Evolutionary conservation across 306 rosid species (phyloP).

Genomic region (Herpetospermum pedunculosum): DNA sequence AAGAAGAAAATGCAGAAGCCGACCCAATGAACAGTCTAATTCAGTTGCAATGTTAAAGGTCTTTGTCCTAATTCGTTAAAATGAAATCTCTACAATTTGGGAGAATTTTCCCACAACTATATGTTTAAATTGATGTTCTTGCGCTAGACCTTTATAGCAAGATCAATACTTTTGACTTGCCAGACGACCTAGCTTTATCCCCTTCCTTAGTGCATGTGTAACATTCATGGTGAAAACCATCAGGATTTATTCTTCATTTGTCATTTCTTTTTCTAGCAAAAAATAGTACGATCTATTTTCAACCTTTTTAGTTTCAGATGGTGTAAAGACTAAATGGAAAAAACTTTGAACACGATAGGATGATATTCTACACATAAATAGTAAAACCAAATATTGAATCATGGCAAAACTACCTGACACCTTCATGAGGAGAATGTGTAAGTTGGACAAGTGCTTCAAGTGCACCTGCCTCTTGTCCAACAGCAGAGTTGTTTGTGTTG

Average conservation of each 20-base stretch:
- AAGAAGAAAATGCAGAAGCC: not conserved
- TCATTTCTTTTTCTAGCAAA: not conserved
- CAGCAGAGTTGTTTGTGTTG: slow-evolving; percentile 93
- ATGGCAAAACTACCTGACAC: slow-evolving; percentile 61
- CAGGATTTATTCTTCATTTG: not conserved
- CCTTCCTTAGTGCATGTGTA: not conserved
- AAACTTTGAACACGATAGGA: not conserved
- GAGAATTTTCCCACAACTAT: not conserved
- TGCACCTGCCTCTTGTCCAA: slow-evolving; percentile 98
- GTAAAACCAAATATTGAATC: not conserved
- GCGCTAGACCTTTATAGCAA: not conserved
- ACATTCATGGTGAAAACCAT: not conserved
- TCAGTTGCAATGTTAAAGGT: not conserved
- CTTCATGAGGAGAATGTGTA: slow-evolving; percentile 90
- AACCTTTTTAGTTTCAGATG: not conserved
- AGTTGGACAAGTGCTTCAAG: slow-evolving; percentile 99
- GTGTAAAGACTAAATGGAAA: not conserved
- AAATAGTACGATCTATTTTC: not conserved
- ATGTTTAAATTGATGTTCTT: not conserved
- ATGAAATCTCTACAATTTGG: not conserved
- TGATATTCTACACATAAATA: not conserved
- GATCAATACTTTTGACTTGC: not conserved
- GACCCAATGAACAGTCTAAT: not conserved
- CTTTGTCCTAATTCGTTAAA: not conserved
- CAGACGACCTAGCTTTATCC: not conserved